Conservation (phyloP, 306 rosid species). For the Cicer yamashitae region DNA sequence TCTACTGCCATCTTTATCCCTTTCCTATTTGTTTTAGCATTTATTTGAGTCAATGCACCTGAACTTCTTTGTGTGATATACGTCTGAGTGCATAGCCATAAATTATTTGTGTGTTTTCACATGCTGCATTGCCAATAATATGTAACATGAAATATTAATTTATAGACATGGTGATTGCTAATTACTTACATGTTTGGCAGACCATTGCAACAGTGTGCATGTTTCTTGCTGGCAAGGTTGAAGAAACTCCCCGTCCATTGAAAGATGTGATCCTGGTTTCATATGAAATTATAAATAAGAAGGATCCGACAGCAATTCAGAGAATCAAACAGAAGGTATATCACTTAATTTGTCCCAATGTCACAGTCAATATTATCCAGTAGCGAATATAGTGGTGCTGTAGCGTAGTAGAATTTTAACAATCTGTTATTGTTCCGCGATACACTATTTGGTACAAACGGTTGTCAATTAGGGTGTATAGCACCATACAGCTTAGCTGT, state of each 20-base stretch:
- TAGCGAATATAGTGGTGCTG: too few species aligned
- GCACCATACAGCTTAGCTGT: too few species aligned
- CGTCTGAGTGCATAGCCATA: neutral
- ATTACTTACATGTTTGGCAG: slow-evolving; percentile 63
- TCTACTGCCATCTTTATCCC: neutral
- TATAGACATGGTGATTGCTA: slow-evolving; percentile 27
- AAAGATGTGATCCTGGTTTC: slow-evolving; percentile 95
- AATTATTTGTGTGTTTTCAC: slow-evolving; percentile 15
- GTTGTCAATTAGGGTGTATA: too few species aligned
- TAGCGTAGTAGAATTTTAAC: too few species aligned
- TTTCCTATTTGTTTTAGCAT: neutral
- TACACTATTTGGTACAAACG: too few species aligned
- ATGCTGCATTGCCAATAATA: neutral
- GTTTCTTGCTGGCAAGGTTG: slow-evolving; percentile 99
- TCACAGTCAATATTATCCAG: neutral
- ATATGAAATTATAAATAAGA: slow-evolving; percentile 88
- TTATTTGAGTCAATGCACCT: slow-evolving; percentile 16
- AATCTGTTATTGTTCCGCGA: too few species aligned
- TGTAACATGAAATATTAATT: slow-evolving; percentile 23
- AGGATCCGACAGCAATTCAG: slow-evolving; percentile 89
- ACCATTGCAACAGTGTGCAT: slow-evolving; percentile 95
- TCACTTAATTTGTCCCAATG: slow-evolving; percentile 6
- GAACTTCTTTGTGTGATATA: neutral
- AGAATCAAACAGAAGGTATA: slow-evolving; percentile 93
- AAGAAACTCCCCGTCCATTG: slow-evolving; percentile 97